phyloP scores from a whole-genome alignment of 192 early-diverging fungal genomes.

The Funneliformis mosseae region DNA sequence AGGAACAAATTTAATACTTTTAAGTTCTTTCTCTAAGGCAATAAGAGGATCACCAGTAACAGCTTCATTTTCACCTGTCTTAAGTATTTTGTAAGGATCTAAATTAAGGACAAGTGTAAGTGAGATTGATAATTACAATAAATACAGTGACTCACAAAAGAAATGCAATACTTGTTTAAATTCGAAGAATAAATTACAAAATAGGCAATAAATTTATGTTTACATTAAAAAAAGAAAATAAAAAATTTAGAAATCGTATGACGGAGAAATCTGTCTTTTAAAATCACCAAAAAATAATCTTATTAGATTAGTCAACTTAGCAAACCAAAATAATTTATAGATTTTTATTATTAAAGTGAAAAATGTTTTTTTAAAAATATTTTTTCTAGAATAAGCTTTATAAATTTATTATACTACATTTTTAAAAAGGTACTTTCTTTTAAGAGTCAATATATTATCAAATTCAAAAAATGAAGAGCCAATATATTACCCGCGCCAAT shows the following conservation, averaged over 20 bases:
- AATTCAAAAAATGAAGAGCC: neutral
- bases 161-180: too few relatives aligned
- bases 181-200: too few relatives aligned
- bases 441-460: neutral
- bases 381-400: too few relatives aligned
- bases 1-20: constrained; percentile 71
- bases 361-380: too few relatives aligned
- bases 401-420: neutral
- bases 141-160: neutral
- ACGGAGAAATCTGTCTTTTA: too few relatives aligned
- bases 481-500: constrained; percentile 75
- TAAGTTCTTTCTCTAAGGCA: constrained; percentile 84
- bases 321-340: too few relatives aligned
- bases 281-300: too few relatives aligned
- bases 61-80: constrained; percentile 71
- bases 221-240: too few relatives aligned
- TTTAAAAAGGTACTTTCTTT: neutral
- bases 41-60: constrained; percentile 84
- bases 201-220: too few relatives aligned
- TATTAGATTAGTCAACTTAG: too few relatives aligned
- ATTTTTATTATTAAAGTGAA: too few relatives aligned
- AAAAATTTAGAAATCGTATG: too few relatives aligned
- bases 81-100: constrained; percentile 88
- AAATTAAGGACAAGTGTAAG: constrained; percentile 13
- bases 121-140: neutral